These are phyloP conservation scores for Microbotryomycetes sp. DNA, from an alignment of 1,284 basidiomycete species.

Conservation along the genomic window DNA sequence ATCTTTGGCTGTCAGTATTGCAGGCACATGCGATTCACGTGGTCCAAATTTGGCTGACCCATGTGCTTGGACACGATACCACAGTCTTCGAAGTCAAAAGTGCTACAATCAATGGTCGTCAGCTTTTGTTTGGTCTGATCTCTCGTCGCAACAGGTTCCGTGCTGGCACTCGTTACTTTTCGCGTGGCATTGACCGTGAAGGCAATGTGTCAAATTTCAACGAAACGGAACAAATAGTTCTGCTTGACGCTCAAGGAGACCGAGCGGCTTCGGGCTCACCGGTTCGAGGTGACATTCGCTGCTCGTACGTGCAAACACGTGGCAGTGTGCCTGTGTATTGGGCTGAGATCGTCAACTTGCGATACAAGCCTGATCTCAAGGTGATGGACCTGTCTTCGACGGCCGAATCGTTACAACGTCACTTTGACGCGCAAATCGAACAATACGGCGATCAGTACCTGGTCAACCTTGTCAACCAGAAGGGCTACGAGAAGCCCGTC, in stretches of 20 bases:
- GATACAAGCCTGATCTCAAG: slow-evolving; percentile 95
- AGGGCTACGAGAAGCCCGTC: slow-evolving; percentile 87
- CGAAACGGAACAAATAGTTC: slow-evolving; percentile 63
- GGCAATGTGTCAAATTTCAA: slow-evolving; percentile 50
- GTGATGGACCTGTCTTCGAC: slow-evolving; percentile 88
- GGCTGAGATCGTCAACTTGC: slow-evolving; percentile 93
- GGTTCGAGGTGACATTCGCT: slow-evolving; percentile 51
- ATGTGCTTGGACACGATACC: neutral
- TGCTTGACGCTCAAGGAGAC: slow-evolving; percentile 47
- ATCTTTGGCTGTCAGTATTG: slow-evolving; percentile 84
- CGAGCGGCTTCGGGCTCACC: slow-evolving; percentile 40
- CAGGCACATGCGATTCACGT: too few species aligned
- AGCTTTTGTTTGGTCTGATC: slow-evolving; percentile 79
- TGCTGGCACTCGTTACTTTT: slow-evolving; percentile 95
- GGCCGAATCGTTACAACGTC: slow-evolving; percentile 64
- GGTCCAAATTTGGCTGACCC: too few species aligned
- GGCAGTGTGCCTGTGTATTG: slow-evolving; percentile 93
- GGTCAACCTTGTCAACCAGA: slow-evolving; percentile 92
- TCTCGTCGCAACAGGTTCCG: slow-evolving; percentile 88
- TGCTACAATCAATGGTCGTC: slow-evolving; percentile 66
- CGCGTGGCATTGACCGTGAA: slow-evolving; percentile 75
- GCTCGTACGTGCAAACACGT: slow-evolving; percentile 77
- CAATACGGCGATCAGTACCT: slow-evolving; percentile 75
- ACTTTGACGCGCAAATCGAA: slow-evolving; percentile 67
- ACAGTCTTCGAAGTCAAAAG: slow-evolving; percentile 82